A percentile compares a stretch with the other conserved stretches of the same genome.
Evolutionary conservation across 345 rosid species (phyloP).

Genomic region (Eutrema japonicum): DNA sequence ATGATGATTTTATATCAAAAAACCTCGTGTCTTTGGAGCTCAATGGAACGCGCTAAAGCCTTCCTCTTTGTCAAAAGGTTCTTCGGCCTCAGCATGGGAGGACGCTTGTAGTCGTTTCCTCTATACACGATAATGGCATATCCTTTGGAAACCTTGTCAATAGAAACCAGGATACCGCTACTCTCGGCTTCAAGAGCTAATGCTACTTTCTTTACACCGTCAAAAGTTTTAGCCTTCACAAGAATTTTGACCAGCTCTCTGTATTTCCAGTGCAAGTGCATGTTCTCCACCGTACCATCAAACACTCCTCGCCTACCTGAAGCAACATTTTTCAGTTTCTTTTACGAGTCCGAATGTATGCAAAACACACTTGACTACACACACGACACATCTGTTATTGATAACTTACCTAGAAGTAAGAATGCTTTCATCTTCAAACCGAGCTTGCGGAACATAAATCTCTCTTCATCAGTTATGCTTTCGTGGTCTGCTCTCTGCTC

Average conservation of each 20-base stretch:
- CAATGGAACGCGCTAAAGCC: constrained; percentile 95
- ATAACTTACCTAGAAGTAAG: constrained; percentile 76
- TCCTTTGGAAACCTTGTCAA: constrained; percentile 83
- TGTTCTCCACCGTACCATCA: constrained; percentile 95
- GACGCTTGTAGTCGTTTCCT: constrained; percentile 84
- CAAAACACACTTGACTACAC: neutral
- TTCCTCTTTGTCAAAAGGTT: constrained; percentile 94
- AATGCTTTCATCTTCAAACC: constrained; percentile 95
- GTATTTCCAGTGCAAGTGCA: constrained; percentile 98
- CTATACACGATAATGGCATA: constrained; percentile 81
- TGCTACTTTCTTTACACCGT: constrained; percentile 81
- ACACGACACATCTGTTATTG: neutral
- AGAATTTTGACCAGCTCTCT: constrained; percentile 84
- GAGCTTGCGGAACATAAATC: constrained; percentile 97
- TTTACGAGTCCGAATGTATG: constrained; percentile 22
- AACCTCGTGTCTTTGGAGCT: constrained; percentile 95
- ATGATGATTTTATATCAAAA: neutral
- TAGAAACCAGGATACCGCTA: constrained; percentile 84
- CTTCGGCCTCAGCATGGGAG: constrained; percentile 76
- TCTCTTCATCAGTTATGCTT: constrained; percentile 88
- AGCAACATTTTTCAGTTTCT: constrained; percentile 34
- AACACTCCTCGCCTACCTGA: constrained; percentile 95
- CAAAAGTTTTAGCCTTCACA: constrained; percentile 74
- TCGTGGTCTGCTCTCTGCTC: constrained; percentile 69
- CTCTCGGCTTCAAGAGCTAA: constrained; percentile 97